Percentiles rank a stretch among this genome's conserved stretches.
phyloP scores from a whole-genome alignment of 2,329 filamentous ascomycete species.

The Cryoendolithus antarcticus region DNA sequence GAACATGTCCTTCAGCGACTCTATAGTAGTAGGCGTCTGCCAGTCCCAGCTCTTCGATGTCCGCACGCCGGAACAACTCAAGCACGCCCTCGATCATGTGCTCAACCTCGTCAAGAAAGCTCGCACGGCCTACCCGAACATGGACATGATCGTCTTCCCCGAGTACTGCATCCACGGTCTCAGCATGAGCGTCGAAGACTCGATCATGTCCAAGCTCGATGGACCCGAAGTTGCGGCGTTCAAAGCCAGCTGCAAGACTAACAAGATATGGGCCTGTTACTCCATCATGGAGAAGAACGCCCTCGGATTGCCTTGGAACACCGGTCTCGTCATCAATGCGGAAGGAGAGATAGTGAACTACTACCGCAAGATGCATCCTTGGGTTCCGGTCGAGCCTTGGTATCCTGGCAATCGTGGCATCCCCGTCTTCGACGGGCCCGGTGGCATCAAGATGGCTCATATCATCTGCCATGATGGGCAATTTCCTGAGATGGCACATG shows the following conservation, averaged over 20 bases:
- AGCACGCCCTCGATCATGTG: slow-evolving; percentile 10
- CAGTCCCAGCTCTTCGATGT: slow-evolving; percentile 14
- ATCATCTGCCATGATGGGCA: slow-evolving; percentile 20
- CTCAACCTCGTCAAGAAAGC: slow-evolving; percentile 10
- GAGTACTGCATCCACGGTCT: slow-evolving; percentile 21
- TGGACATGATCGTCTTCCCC: slow-evolving; percentile 19
- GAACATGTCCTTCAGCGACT: slow-evolving; percentile 11
- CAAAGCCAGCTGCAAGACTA: slow-evolving; percentile 14
- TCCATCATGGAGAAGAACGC: slow-evolving; percentile 20
- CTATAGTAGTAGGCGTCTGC: slow-evolving; percentile 12
- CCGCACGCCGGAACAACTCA: slow-evolving; percentile 7
- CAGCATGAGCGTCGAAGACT: slow-evolving; percentile 15
- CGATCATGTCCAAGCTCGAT: slow-evolving; percentile 19
- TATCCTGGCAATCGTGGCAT: slow-evolving; percentile 17
- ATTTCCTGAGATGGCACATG: slow-evolving; percentile 19
- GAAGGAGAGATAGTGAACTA: slow-evolving; percentile 15
- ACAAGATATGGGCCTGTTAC: slow-evolving; percentile 20
- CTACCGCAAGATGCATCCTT: slow-evolving; percentile 19
- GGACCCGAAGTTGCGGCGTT: slow-evolving; percentile 20
- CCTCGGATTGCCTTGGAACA: slow-evolving; percentile 17
- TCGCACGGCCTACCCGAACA: slow-evolving; percentile 12
- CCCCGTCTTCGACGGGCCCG: slow-evolving; percentile 13
- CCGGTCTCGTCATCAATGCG: slow-evolving; percentile 13
- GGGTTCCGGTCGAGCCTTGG: slow-evolving; percentile 16
- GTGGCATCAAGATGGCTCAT: slow-evolving; percentile 14